phyloP scores from a whole-genome alignment of 1,139 yeast genomes.

The Insectozyma bohioensis region DNA sequence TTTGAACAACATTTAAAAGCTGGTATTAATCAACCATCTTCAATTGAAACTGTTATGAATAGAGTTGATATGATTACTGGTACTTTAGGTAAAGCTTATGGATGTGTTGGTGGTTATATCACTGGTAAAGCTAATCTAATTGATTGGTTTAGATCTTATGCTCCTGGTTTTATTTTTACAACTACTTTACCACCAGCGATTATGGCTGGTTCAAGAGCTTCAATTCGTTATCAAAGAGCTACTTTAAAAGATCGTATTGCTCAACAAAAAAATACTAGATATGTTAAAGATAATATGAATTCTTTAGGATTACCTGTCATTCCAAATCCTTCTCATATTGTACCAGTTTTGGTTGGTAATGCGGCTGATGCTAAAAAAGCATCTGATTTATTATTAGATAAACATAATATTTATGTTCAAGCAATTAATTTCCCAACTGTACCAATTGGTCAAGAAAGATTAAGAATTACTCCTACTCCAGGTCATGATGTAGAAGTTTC shows the following conservation, averaged over 20 bases:
- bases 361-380: constrained; percentile 91
- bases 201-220: constrained; percentile 92
- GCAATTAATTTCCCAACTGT: constrained; percentile 99
- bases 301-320: constrained; percentile 87
- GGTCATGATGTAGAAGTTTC: constrained; percentile 82
- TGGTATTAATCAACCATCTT: constrained; percentile 55
- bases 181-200: constrained; percentile 96
- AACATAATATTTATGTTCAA: constrained; percentile 90
- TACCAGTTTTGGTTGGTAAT: constrained; percentile 91
- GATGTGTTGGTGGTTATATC: constrained; percentile 96
- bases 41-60: constrained; percentile 65
- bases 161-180: constrained; percentile 97
- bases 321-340: constrained; percentile 97
- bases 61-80: constrained; percentile 96
- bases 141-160: constrained; percentile 95
- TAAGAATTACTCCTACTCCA: constrained; percentile 97
- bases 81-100: constrained; percentile 95
- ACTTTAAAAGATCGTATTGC: constrained; percentile 75
- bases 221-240: constrained; percentile 81
- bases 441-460: constrained; percentile 91
- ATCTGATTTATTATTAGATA: constrained; percentile 80
- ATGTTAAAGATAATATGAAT: constrained; percentile 72
- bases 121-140: constrained; percentile 83
- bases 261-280: constrained; percentile 84
- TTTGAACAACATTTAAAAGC: constrained; percentile 74